A percentile compares a stretch with the other conserved stretches of the same genome.
Evolutionary conservation across 2,329 filamentous ascomycete species (phyloP).

Genomic region (Fusarium protoensiforme): DNA sequence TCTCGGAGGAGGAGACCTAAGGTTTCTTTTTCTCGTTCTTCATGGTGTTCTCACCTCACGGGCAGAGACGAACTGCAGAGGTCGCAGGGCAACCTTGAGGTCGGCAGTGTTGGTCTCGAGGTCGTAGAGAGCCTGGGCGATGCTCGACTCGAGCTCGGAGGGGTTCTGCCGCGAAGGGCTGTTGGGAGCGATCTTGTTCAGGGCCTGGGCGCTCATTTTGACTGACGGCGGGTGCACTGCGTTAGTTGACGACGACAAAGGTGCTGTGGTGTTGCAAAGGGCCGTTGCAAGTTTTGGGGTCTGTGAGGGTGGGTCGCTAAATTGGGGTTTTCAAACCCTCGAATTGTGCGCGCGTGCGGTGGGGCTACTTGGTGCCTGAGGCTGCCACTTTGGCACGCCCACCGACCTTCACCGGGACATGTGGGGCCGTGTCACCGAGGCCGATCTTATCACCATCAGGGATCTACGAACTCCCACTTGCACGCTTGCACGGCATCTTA

Average conservation of each 20-base stretch:
- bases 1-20: conserved; percentile 21
- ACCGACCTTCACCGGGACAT: not conserved
- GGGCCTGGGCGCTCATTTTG: conserved; percentile 75
- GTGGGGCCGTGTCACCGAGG: not conserved
- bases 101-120: conserved; percentile 99
- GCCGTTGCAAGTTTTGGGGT: conserved; percentile 46
- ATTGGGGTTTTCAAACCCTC: conserved; percentile 57
- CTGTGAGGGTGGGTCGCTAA: conserved; percentile 48
- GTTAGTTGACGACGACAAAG: conserved; percentile 42
- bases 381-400: not conserved
- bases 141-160: conserved; percentile 96
- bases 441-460: not conserved
- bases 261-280: conserved; percentile 39
- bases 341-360: conserved; percentile 29
- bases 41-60: conserved; percentile 87
- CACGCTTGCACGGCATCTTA: conserved; percentile 20
- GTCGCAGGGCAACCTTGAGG: conserved; percentile 94
- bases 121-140: conserved; percentile 97
- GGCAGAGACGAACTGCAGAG: conserved; percentile 98
- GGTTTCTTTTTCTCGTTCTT: conserved; percentile 25
- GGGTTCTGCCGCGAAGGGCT: conserved; percentile 96
- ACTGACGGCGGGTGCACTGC: conserved; percentile 53
- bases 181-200: conserved; percentile 99
- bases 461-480: not conserved
- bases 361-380: conserved; percentile 25